Base-by-base conservation (phyloP, 2,329 filamentous ascomycete genomes). In the Simplicillium aogashimaense region DNA sequence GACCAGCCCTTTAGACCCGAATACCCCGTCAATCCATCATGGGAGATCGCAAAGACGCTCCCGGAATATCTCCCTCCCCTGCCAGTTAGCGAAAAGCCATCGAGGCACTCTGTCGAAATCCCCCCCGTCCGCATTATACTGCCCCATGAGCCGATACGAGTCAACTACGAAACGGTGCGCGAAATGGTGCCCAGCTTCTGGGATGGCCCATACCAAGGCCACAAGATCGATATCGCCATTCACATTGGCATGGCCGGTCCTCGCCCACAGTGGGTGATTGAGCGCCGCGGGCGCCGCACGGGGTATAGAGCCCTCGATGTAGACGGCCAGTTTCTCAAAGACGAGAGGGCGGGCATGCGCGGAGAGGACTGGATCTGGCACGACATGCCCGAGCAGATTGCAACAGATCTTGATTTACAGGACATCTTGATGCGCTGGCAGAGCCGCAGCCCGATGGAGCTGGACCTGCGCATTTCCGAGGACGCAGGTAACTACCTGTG, bases 161-260 rank as follows among this genome's bases (percentile, higher is more conserved):
- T 90, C 38, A 75, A 72, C 49, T 94, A 94, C 64, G 62, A 73
- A 36, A 67, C 69, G 7, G 81, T 89, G 29, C 74, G 78, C 38
- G 59, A 65, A 11, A 58, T 81, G 3, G 68, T 89, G 3, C 83
- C 86, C 1, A 55, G 55, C 5, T 66, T 94, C 5, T 76, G 86
- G 63, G 64, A 68, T 31, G 42, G 43, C 25, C 45, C 55, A 59
- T 45, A 55, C 55, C 43, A 57, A 50, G 47, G 56, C 38, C 54
- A 51, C 40, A 59, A 65, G 37, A 71, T 80, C 40, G 83, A 94
- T 57, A 61, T 83, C 25, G 70, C 79, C 16, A 58, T 94, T 4
- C 86, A 94, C 58, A 83, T 94, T 38, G 87, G 87, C 46, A 87
- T 94, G 73, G 84, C 86, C 56, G 55, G 83, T 57, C 52, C 75